Evolutionary conservation across 495 filamentous ascomycete species (phyloP).

Genomic region (Hypoxylon fuscum): DNA sequence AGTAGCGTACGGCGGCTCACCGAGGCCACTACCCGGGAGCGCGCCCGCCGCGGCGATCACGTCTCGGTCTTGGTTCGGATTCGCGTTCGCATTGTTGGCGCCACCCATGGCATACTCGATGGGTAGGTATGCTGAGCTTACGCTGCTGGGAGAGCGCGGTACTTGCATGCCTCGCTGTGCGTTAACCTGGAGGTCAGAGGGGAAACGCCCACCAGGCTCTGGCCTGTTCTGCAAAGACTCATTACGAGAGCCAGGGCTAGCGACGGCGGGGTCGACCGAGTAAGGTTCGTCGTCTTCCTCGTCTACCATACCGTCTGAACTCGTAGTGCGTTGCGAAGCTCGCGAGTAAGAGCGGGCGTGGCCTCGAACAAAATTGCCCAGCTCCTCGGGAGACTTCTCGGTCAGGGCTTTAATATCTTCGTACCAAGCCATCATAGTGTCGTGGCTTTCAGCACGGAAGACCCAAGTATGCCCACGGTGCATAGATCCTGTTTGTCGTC

Average conservation of each 20-base stretch:
- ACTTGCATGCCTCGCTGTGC: conserved; percentile 74
- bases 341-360: conserved; percentile 80
- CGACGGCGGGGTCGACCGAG: conserved; percentile 64
- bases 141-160: conserved; percentile 79
- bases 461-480: conserved; percentile 98
- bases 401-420: conserved; percentile 88
- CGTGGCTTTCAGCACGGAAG: conserved; percentile 92
- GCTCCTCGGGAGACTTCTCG: conserved; percentile 87
- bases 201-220: conserved; percentile 88
- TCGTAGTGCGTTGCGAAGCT: conserved; percentile 68
- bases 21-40: conserved; percentile 59
- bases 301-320: conserved; percentile 75
- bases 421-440: conserved; percentile 98
- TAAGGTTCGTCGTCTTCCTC: conserved; percentile 93
- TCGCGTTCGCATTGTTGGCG: conserved; percentile 3
- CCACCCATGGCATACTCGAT: conserved; percentile 34
- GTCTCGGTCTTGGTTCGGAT: conserved; percentile 56
- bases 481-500: conserved; percentile 90
- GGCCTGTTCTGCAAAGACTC: conserved; percentile 66
- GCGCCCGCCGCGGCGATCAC: conserved; percentile 64
- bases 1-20: conserved; percentile 33
- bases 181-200: conserved; percentile 83
- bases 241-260: conserved; percentile 53
- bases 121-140: conserved; percentile 68
- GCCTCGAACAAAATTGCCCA: conserved; percentile 82